Conservation (phyloP, 2,329 filamentous ascomycete species). For the Coleophoma crateriformis region DNA sequence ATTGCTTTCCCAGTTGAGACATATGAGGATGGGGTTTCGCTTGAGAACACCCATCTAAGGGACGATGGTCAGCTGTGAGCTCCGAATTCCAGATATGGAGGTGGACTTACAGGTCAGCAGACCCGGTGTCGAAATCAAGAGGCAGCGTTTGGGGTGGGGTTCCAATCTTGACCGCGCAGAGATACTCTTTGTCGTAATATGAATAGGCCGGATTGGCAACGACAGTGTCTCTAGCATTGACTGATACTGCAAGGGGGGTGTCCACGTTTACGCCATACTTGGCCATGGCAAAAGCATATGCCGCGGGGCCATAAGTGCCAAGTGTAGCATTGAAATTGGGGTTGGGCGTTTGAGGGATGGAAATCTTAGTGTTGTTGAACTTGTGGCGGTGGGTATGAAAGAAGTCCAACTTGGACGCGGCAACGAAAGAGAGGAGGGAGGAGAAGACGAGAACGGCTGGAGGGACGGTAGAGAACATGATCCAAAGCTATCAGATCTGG, state of each 20-base stretch:
- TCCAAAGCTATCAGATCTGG: too few species aligned
- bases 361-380: background rate
- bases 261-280: background rate
- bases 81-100: background rate
- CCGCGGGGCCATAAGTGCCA: background rate
- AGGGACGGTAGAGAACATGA: too few species aligned
- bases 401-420: background rate
- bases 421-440: background rate
- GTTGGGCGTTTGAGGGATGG: background rate
- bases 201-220: background rate
- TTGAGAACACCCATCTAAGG: slow-evolving; percentile 18
- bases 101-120: slow-evolving; percentile 11
- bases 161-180: slow-evolving; percentile 11
- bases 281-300: background rate
- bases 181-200: slow-evolving; percentile 8
- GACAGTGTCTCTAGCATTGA: background rate
- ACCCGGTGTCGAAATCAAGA: slow-evolving; percentile 15
- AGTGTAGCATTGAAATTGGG: background rate
- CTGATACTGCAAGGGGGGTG: too few species aligned
- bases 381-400: background rate
- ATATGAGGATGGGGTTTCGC: slow-evolving; percentile 8
- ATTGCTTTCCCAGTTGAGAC: slow-evolving; percentile 9
- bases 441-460: too few species aligned
- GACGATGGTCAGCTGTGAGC: background rate
- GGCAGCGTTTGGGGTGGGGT: slow-evolving; percentile 9